Percentiles rank a stretch among this genome's conserved stretches.
These are phyloP conservation scores for Fusarium heterosporum DNA, from an alignment of 2,329 filamentous ascomycete species.

Conservation along the genomic window DNA sequence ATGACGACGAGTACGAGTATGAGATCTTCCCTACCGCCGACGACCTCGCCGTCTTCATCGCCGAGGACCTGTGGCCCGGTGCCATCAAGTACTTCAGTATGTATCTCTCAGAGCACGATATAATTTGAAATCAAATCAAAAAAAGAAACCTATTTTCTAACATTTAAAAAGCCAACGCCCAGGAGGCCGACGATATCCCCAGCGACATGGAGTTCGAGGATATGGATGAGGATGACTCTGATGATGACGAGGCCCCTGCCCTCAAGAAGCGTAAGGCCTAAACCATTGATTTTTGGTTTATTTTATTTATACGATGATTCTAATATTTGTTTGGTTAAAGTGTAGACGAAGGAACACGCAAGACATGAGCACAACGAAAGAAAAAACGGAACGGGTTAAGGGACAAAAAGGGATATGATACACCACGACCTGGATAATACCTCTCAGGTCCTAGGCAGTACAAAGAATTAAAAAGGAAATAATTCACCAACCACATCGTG, in stretches of 20 bases:
- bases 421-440: conserved; percentile 3
- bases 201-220: conserved; percentile 77
- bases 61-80: conserved; percentile 89
- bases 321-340: conserved; percentile 39
- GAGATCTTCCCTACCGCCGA: conserved; percentile 93
- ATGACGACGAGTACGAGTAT: conserved; percentile 73
- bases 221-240: conserved; percentile 58
- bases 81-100: conserved; percentile 93
- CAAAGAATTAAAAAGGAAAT: conserved; percentile 11
- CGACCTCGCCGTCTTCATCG: conserved; percentile 81
- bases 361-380: conserved; percentile 18
- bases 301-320: conserved; percentile 7
- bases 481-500: conserved; percentile 1
- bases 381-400: conserved; percentile 16
- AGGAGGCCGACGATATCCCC: conserved; percentile 71
- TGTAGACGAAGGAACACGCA: conserved; percentile 38
- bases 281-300: not conserved
- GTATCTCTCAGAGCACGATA: conserved; percentile 52
- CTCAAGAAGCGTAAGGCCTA: conserved; percentile 60
- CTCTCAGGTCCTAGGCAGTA: conserved; percentile 17
- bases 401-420: conserved; percentile 16
- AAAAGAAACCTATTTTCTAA: conserved; percentile 50
- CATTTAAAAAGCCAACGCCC: conserved; percentile 59
- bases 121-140: not conserved
- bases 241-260: conserved; percentile 54